These are phyloP conservation scores for Thielaviopsis euricoi DNA, from an alignment of 2,329 filamentous ascomycete species.

Conservation along the genomic window DNA sequence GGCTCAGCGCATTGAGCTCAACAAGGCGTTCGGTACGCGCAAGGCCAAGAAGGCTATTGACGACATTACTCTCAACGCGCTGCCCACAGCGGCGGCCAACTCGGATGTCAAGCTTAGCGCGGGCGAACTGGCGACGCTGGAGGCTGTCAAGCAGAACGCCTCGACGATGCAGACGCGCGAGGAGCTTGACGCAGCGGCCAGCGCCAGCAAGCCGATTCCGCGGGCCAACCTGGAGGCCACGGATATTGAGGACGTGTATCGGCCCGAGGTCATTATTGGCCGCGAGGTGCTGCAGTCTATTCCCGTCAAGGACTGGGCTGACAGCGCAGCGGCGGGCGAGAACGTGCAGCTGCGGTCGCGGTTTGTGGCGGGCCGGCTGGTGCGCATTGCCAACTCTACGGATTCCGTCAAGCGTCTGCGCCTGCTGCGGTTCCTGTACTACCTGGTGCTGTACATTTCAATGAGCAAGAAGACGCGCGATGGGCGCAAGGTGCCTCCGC, in stretches of 20 bases:
- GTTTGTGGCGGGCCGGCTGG: slow-evolving; percentile 49
- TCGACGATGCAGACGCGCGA: slow-evolving; percentile 50
- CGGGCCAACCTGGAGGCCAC: slow-evolving; percentile 49
- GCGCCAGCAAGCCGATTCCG: slow-evolving; percentile 57
- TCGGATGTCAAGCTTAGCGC: slow-evolving; percentile 35
- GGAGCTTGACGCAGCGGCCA: slow-evolving; percentile 45
- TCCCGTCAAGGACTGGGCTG: slow-evolving; percentile 58
- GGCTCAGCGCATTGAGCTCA: slow-evolving; percentile 51
- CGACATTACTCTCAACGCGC: slow-evolving; percentile 54
- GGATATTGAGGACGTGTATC: slow-evolving; percentile 57
- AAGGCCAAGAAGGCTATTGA: slow-evolving; percentile 67
- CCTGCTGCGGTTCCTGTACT: slow-evolving; percentile 42
- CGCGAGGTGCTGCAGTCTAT: slow-evolving; percentile 49
- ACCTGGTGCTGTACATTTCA: slow-evolving; percentile 37
- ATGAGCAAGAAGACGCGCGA: slow-evolving; percentile 30
- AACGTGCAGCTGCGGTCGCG: slow-evolving; percentile 40
- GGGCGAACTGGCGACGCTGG: slow-evolving; percentile 42
- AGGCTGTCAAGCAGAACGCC: slow-evolving; percentile 44
- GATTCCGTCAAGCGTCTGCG: slow-evolving; percentile 36
- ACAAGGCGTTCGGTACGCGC: slow-evolving; percentile 68
- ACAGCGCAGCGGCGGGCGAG: slow-evolving; percentile 42
- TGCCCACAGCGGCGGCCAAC: slow-evolving; percentile 28
- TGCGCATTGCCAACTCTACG: slow-evolving; percentile 34
- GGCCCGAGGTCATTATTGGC: slow-evolving; percentile 48
- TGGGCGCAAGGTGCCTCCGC: slow-evolving; percentile 36